Conservation (phyloP, 1,284 basidiomycete genomes). For the Pseudozyma thailandica region DNA sequence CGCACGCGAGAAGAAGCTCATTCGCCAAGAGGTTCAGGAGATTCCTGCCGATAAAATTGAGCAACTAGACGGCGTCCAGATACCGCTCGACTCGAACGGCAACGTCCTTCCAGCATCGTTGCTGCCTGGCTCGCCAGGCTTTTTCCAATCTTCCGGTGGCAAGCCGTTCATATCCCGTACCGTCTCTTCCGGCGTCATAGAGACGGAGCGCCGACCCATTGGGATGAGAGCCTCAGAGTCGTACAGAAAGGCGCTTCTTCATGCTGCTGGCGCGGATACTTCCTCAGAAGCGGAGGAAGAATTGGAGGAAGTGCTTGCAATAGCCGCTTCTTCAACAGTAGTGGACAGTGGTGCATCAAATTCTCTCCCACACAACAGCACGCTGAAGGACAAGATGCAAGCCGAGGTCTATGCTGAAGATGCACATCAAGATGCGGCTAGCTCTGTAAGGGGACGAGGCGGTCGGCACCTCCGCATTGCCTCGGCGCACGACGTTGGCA, state of each 20-base stretch:
- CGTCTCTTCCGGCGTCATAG: conserved; percentile 21
- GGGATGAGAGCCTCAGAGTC: conserved; percentile 46
- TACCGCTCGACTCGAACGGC: conserved; percentile 13
- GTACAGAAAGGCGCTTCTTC: conserved; percentile 33
- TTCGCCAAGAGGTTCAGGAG: conserved; percentile 43
- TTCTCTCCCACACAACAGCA: conserved; percentile 48
- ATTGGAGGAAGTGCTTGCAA: conserved; percentile 1
- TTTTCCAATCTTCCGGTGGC: background rate
- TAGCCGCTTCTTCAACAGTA: background rate
- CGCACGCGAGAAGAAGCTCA: conserved; percentile 61
- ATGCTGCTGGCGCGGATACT: conserved; percentile 17
- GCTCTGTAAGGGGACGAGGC: background rate
- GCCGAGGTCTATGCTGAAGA: conserved; percentile 1
- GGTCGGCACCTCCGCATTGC: conserved; percentile 28
- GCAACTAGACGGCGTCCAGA: conserved; percentile 20
- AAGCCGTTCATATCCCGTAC: conserved; percentile 15
- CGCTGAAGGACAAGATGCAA: conserved; percentile 15
- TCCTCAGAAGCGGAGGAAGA: conserved; percentile 3
- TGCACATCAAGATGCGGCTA: background rate
- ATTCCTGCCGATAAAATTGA: conserved; percentile 14
- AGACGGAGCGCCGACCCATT: conserved; percentile 28
- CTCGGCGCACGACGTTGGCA: conserved; percentile 31
- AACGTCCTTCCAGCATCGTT: conserved; percentile 1
- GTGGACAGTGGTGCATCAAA: background rate
- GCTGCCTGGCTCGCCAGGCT: background rate